These are phyloP conservation scores for Thelonectria blattea DNA, from an alignment of 2,329 filamentous ascomycete genomes.

Conservation along the genomic window DNA sequence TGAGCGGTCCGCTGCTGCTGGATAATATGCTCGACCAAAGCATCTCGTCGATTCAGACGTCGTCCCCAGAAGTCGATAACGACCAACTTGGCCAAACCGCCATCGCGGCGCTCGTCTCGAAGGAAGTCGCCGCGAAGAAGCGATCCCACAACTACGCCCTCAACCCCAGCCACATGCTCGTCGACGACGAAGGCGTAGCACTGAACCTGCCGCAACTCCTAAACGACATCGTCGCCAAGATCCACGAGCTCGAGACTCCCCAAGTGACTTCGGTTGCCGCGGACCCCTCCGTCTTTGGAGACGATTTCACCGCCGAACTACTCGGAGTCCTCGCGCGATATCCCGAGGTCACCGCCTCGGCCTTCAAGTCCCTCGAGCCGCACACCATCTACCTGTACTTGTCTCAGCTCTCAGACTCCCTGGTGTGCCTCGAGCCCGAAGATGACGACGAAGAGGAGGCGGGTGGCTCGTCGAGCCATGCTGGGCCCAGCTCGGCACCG, in stretches of 20 bases:
- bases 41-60: neutral
- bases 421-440: neutral
- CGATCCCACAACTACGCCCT: constrained; percentile 28
- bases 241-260: neutral
- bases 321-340: constrained; percentile 66
- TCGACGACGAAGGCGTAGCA: neutral
- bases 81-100: neutral
- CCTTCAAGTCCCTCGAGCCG: constrained; percentile 69
- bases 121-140: constrained; percentile 33
- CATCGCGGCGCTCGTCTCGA: constrained; percentile 17
- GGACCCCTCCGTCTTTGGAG: constrained; percentile 6
- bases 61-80: neutral
- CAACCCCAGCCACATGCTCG: constrained; percentile 17
- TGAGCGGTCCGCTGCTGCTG: neutral
- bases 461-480: neutral
- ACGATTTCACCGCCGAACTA: constrained; percentile 40
- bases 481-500: neutral
- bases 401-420: constrained; percentile 11
- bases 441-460: neutral
- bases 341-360: constrained; percentile 67
- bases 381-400: constrained; percentile 69
- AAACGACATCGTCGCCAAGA: neutral
- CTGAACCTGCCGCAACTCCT: constrained; percentile 2
- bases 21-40: constrained; percentile 14
- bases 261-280: neutral